Evolutionary conservation across 331 rosid genomes (phyloP), one percentile per base, ranked within the genome.

Genomic region (Cydonia oblonga): DNA sequence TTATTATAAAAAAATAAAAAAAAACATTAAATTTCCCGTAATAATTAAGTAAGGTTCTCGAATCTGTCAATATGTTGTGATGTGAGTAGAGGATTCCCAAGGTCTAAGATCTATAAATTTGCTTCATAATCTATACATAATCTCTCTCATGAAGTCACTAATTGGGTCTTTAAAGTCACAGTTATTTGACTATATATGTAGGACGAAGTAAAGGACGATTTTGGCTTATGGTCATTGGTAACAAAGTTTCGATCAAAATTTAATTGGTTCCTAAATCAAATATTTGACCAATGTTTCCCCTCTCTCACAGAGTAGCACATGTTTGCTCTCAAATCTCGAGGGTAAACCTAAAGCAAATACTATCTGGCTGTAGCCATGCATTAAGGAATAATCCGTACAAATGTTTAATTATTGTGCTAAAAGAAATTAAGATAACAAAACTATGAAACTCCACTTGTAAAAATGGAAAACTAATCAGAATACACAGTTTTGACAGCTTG

Each of bases 31-130:
- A 35, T 35, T 35, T 35, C 42, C 42, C 4, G 42, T 35, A 35
- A 35, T 35, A 35, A 35, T 35, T 35, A 35, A 35, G 2, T 35
- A 9, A 18, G 25, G 23, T 8, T 35, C 42, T 33, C 75, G 75
- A 80, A 76, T 51, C 38, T 19, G 18, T 70, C 77, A 71, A 68
- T 40, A 40, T 59, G 57, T 75, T 35, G 42, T 35, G 42, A 80
- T 76, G 71, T 67, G 84, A 58, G 62, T 64, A 63, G 71, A 66
- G 80, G 72, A 71, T 58, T 76, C 69, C 78, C 75, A 80, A 71
- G 59, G 22, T 49, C 74, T 80, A 56, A 11, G 60, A 59, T 19
- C 20, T 23, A 58, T 46, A 15, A 5, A 46, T 46, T 46, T 46
- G 3, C 53, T 46, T 42, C 51, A 42, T 13, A 46, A 46, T 46